Base-by-base conservation (phyloP, 768 basidiomycete genomes). In the Tulasnella sp. region DNA sequence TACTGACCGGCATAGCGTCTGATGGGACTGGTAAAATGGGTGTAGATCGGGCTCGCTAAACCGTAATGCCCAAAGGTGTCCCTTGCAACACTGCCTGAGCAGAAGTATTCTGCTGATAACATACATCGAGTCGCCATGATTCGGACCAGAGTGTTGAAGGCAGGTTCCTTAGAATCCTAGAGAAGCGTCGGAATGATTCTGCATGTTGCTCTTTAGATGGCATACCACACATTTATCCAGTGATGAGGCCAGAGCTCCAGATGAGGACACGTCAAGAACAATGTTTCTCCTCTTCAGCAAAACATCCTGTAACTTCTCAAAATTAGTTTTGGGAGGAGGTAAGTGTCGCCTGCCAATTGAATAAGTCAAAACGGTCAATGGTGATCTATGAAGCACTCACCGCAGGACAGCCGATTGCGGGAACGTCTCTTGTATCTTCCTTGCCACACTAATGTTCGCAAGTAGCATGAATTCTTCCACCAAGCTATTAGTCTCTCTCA, bases 381-480 rank as follows among this genome's bases (percentile, higher is more conserved):
- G 16, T 41, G 35, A 42, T 27, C 40, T 29, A 31, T 42, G 10
- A 29, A 28, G 32, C 27, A 53, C 65, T 32, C 35, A 86, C 83
- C 91, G 75, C 46, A 98, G 68, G 0, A 99, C 92, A 2, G 92
- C 88, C 1, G 93, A 98, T 63, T 89, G 85, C 1, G 95, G 93
- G 70, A 92, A 99, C 0, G 83, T 80, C 59, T 93, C 87, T 61
- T 93, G 84, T 13, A 95, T 96, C 66, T 83, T 86, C 58, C 69
- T 66, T 5, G 95, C 93, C 1, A 96, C 95, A 57, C 83, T 87
- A 58, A 93, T 84, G 60, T 98, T 99, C 5, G 95, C 93, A 53
- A 99, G 78, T 57, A 99, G 69, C 95, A 99, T 99, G 67, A 99
- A 96, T 65, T 98, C 95, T 65, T 99, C 95, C 1, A 98, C 95